Evolutionary conservation across 495 filamentous ascomycete genomes (phyloP).

Genomic region (Aspergillus sclerotiicarbonarius): DNA sequence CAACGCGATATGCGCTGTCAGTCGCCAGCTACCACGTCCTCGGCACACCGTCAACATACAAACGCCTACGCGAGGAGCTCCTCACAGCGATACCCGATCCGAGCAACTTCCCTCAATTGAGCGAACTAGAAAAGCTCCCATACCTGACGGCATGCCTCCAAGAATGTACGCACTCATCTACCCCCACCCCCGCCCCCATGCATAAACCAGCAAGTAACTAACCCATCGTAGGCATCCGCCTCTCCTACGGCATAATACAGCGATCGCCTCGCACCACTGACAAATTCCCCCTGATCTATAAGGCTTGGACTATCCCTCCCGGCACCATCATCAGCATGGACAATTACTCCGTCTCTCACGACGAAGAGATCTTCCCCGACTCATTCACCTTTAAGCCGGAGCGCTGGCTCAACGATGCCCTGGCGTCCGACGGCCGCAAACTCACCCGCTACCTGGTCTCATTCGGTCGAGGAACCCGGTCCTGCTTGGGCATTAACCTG

Average conservation of each 20-base stretch:
- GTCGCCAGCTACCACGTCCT: conserved; percentile 26
- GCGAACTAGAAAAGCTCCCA: conserved; percentile 31
- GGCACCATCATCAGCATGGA: conserved; percentile 37
- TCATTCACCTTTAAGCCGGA: conserved; percentile 41
- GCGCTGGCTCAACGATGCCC: conserved; percentile 36
- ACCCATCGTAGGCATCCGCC: conserved; percentile 23
- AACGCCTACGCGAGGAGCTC: conserved; percentile 25
- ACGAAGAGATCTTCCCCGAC: conserved; percentile 33
- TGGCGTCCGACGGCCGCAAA: conserved; percentile 19
- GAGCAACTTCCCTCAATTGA: conserved; percentile 13
- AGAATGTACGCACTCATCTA: conserved; percentile 28
- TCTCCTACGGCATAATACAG: conserved; percentile 30
- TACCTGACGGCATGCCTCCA: conserved; percentile 44
- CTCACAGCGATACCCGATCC: conserved; percentile 21
- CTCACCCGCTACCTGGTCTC: conserved; percentile 22
- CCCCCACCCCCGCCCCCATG: not conserved
- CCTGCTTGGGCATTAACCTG: conserved; percentile 41
- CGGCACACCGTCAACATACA: conserved; percentile 21
- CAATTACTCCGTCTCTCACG: conserved; percentile 26
- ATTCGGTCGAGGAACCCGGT: conserved; percentile 32
- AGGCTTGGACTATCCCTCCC: conserved; percentile 27
- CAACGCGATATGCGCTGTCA: conserved; percentile 23
- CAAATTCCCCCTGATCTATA: conserved; percentile 10
- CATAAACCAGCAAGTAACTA: not conserved
- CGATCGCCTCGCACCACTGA: conserved; percentile 22